Evolutionary conservation across 352 stramenopile genomes (phyloP), one percentile per base, ranked within the genome.

Genomic region (Pythium chondricola): DNA sequence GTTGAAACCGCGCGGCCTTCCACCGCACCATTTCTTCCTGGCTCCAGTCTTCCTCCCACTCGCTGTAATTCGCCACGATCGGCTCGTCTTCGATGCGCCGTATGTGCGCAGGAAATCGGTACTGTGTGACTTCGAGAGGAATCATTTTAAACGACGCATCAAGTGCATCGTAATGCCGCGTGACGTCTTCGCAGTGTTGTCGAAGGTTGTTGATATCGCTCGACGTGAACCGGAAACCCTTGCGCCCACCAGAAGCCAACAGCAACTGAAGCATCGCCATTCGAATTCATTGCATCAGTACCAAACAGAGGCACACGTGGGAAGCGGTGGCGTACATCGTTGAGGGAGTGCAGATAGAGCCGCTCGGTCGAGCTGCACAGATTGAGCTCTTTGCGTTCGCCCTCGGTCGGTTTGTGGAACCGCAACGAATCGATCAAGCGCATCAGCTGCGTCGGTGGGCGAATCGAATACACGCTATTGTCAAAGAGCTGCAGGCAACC

Each of bases 321-420:
- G 17, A 8, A 48, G n/a, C n/a, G n/a, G n/a, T n/a, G n/a, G n/a
- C 67, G 27, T 75, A 93, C 83, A 50, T 93, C 83, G 29, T 77
- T 86, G 1, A 91, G 65, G 6, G 61, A 60, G 49, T 93, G 83
- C n/a, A 93, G 52, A 43, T 68, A 80, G 20, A 93, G 64, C 1
- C 83, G 69, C 53, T 92, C 83, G 0, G 63, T 82, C 32, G 73
- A 75, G 47, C 77, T 88, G 47, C 68, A 80, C 14, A 93, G 51
- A 48, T 90, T 91, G 29, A 90, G 63, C 33, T 71, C 58, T 25
- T 66, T 50, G 46, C 76, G 75, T 56, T 93, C 83, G 22, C 83
- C 67, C 4, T 63, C 35, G n/a, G 80, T 91, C 6, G 83, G 83
- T 25, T 88, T 88, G 56, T 93, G 83, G 49, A 88, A 93, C n/a